phyloP scores from a whole-genome alignment of 331 rosid genomes.

The Dryas integrifolia region DNA sequence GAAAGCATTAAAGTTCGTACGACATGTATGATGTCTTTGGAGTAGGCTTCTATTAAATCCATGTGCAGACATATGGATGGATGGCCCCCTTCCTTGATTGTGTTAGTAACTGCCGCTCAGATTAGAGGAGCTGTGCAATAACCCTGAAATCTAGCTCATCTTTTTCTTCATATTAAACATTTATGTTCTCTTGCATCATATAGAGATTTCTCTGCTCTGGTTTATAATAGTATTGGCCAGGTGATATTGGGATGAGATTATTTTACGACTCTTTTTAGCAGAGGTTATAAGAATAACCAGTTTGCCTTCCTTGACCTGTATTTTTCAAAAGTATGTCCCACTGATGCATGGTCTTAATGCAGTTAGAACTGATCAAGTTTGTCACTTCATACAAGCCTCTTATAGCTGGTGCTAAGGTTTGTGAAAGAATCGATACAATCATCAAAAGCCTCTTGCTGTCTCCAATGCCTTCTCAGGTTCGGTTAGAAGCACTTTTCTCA shows the following conservation, averaged over 20 bases:
- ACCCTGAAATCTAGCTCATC: not conserved
- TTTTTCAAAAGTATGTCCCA: conserved; percentile 20
- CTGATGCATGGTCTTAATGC: conserved; percentile 42
- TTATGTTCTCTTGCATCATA: not conserved
- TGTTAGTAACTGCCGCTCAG: not conserved
- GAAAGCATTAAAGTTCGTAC: not conserved
- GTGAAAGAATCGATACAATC: conserved; percentile 63
- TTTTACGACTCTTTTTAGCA: not conserved
- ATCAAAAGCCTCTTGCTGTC: conserved; percentile 59
- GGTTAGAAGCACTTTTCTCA: conserved; percentile 18
- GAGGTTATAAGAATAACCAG: not conserved
- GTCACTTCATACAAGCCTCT: conserved; percentile 82
- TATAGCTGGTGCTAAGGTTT: conserved; percentile 65
- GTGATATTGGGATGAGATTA: not conserved
- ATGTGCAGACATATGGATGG: not conserved
- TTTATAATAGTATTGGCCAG: not conserved
- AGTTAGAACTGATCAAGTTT: conserved; percentile 80
- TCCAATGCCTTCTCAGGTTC: conserved; percentile 68
- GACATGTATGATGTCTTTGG: not conserved
- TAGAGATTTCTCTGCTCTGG: not conserved
- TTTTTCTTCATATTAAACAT: not conserved
- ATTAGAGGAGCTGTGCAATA: not conserved
- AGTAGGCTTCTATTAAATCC: conserved; percentile 2
- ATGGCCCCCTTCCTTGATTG: conserved; percentile 5
- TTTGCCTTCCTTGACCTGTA: not conserved